Evolutionary conservation across 2,329 filamentous ascomycete genomes (phyloP), one percentile per base, ranked within the genome.

Genomic region (Aquanectria penicillioides): DNA sequence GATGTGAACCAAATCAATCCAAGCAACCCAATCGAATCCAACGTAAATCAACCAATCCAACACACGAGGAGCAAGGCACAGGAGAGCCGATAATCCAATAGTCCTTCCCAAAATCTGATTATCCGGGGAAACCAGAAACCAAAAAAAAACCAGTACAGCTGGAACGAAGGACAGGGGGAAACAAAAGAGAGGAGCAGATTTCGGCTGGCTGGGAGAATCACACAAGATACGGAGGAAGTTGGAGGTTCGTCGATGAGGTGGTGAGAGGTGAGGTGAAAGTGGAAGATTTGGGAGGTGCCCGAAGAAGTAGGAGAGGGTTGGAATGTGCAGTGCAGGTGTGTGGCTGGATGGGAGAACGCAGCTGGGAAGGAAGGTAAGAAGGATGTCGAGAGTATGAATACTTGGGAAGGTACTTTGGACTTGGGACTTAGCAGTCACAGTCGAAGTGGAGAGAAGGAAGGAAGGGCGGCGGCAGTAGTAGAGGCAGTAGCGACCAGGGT

Each of bases 151-250:
- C 58, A 41, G 49, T n/a, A n/a, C 58, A 40, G 37, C 48, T n/a
- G 22, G 51, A 59, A 48, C 46, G 56, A 62, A 57, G 50, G 38
- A 47, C 51, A 56, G 33, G 51, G 56, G 43, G 36, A 53, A 55
- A 33, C 41, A 49, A 37, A 44, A 51, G 55, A 33, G 51, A 40
- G 9, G 33, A 48, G n/a, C n/a, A 67, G 64, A 58, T 61, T 66
- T 58, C 55, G 49, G 48, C 26, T 40, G 55, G 34, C 41, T 34
- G 41, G 37, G 40, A 28, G 34, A 48, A 54, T 38, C 46, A 48
- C 41, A 28, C 34, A 23, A 38, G 36, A 41, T 15, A 26, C 46
- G 33, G 29, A 38, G 64, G 66, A 55, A 66, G 34, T 40, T 64
- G 56, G 62, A 58, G 62, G 57, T n/a, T n/a, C n/a, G n/a, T n/a